Evolutionary conservation across 2,329 filamentous ascomycete genomes (phyloP).

Genomic region (Penicillium sp.): DNA sequence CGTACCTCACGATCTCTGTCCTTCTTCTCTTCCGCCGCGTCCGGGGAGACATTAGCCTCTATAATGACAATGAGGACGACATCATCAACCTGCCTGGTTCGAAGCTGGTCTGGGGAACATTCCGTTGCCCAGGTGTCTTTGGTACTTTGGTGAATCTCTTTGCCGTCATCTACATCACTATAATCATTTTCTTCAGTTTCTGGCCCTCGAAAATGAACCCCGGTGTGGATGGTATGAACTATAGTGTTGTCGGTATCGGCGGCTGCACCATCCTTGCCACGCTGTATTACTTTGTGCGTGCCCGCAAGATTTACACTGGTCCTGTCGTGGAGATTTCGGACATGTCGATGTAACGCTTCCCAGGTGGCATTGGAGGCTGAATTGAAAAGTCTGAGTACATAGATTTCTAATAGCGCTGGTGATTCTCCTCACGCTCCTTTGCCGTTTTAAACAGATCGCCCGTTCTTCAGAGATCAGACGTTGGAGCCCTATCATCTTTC

Average conservation of each 20-base stretch:
- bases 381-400: no score
- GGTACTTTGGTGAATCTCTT: constrained; percentile 8
- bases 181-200: constrained; percentile 15
- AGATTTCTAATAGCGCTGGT: no score
- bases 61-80: constrained; percentile 35
- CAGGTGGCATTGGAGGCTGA: no score
- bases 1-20: constrained; percentile 51
- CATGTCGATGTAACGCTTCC: no score
- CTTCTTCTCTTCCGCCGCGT: constrained; percentile 48
- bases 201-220: constrained; percentile 8
- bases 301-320: constrained; percentile 6
- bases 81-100: constrained; percentile 21
- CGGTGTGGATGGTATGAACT: constrained; percentile 9
- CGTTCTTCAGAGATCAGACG: no score
- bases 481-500: no score
- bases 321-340: not conserved
- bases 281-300: constrained; percentile 7
- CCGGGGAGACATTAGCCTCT: constrained; percentile 33
- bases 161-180: constrained; percentile 10
- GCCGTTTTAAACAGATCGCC: no score
- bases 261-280: constrained; percentile 4
- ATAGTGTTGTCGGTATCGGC: constrained; percentile 6
- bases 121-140: not conserved
- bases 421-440: no score
- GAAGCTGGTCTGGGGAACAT: no score